Evolutionary conservation across 495 filamentous ascomycete species (phyloP), one percentile per base, ranked within the genome.

Genomic region (Eremomyces bilateralis): DNA sequence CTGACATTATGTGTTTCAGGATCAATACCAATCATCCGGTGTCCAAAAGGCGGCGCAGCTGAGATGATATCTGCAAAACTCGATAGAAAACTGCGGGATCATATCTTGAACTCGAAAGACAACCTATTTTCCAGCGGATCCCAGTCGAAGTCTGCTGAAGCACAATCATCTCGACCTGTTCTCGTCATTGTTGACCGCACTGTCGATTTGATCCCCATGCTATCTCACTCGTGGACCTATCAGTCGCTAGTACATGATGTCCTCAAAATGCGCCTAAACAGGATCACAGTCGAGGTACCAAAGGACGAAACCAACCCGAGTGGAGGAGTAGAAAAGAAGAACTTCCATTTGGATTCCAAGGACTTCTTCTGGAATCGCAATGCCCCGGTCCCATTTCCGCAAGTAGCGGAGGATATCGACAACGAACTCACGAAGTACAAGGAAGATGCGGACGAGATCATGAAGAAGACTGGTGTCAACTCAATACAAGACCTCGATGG

Each of bases 341-440:
- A 73, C 0, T 99, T 95, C 49, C 88, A 95, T 41, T 56, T 99
- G 15, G 88, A 67, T 20, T 65, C 77, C 30, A 90, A 75, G 42
- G 90, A 99, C 57, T 93, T 90, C 57, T 99, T 99, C 58, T 99
- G 90, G 90, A 71, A 71, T 40, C 78, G 77, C 44, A 95, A 99
- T 49, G 80, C 85, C n/a, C 71, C 78, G 16, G 61, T 76, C 13
- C 88, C 90, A 4, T 95, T 99, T 50, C 90, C 90, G 11, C 79
- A 95, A 45, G 90, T 95, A 5, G 85, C 85, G 0, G 88, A 95
- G 51, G 82, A 95, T 46, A 92, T 97, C 31, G 82, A 91, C 54
- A 66, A 71, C 2, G 84, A 99, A 44, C 65, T 95, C 39, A 84
- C 74, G 24, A 76, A 76, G 42, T 99, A 94, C 55, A 93, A 84